Conservation (phyloP, 2,329 filamentous ascomycete genomes). For the Neocucurbitaria cava region DNA sequence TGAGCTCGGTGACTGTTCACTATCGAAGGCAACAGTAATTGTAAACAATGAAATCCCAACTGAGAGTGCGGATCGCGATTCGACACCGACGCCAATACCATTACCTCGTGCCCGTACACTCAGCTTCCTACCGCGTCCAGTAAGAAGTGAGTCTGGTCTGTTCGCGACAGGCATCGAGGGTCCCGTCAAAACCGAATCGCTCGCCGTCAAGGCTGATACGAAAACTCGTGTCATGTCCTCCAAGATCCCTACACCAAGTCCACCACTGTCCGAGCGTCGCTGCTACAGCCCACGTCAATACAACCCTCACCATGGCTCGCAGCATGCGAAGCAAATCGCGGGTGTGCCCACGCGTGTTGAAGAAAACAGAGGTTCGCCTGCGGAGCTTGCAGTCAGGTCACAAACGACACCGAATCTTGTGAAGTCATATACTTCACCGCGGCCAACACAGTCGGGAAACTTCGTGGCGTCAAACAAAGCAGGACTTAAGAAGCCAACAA, state of each 20-base stretch:
- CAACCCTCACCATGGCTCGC: constrained; percentile 13
- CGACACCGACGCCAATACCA: constrained; percentile 26
- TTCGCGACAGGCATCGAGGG: constrained; percentile 8
- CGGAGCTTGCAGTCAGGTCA: constrained; percentile 31
- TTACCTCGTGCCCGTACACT: constrained; percentile 40
- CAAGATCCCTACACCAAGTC: constrained; percentile 41
- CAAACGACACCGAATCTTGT: constrained; percentile 40
- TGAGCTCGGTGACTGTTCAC: neutral
- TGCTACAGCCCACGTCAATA: constrained; percentile 39
- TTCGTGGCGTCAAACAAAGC: constrained; percentile 29
- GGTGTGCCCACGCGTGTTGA: constrained; percentile 22
- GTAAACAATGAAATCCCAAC: neutral
- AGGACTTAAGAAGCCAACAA: constrained; percentile 13
- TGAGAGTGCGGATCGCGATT: constrained; percentile 12
- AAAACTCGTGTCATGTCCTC: constrained; percentile 17
- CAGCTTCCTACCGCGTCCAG: constrained; percentile 42
- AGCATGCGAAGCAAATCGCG: constrained; percentile 25
- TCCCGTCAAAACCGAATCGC: constrained; percentile 6
- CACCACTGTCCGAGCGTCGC: constrained; percentile 23
- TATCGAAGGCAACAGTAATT: neutral
- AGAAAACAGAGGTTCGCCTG: constrained; percentile 10
- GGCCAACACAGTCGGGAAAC: constrained; percentile 3
- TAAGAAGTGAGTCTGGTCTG: constrained; percentile 15
- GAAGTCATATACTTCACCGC: constrained; percentile 15
- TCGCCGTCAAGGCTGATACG: constrained; percentile 7